Evolutionary conservation across 441 rosid genomes (phyloP).

Genomic region (Mallotus repandus): DNA sequence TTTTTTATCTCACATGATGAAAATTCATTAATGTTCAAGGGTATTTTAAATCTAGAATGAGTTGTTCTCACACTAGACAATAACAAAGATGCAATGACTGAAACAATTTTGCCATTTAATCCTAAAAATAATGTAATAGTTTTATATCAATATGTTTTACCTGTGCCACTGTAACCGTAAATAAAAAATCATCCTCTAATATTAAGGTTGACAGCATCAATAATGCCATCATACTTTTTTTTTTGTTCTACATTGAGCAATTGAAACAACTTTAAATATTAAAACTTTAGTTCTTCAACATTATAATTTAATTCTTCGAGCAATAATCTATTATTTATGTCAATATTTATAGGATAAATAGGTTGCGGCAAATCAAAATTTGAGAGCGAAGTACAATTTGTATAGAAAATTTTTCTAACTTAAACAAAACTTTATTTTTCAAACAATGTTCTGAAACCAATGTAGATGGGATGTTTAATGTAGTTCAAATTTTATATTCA

Average conservation of each 20-base stretch:
- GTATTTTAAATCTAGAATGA: background rate
- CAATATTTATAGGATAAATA: background rate
- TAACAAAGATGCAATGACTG: background rate
- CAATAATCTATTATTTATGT: background rate
- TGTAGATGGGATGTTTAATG: too few relatives aligned
- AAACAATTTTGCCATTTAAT: background rate
- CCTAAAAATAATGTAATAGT: background rate
- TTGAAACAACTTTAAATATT: background rate
- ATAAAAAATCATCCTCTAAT: fast-evolving
- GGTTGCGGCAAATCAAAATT: too few relatives aligned
- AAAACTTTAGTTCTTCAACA: background rate
- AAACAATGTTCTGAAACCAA: too few relatives aligned
- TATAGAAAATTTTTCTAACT: background rate
- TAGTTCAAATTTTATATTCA: too few relatives aligned
- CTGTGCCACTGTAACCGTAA: too few relatives aligned
- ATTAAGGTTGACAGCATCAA: background rate
- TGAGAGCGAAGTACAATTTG: background rate
- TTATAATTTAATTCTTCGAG: background rate
- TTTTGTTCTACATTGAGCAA: background rate
- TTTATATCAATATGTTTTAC: background rate
- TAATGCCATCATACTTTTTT: background rate
- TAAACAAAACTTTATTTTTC: too few relatives aligned
- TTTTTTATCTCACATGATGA: too few relatives aligned
- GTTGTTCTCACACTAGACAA: background rate
- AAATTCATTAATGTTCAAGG: background rate